Evolutionary conservation across 495 filamentous ascomycete species (phyloP).

Genomic region (Xylaria castorea): DNA sequence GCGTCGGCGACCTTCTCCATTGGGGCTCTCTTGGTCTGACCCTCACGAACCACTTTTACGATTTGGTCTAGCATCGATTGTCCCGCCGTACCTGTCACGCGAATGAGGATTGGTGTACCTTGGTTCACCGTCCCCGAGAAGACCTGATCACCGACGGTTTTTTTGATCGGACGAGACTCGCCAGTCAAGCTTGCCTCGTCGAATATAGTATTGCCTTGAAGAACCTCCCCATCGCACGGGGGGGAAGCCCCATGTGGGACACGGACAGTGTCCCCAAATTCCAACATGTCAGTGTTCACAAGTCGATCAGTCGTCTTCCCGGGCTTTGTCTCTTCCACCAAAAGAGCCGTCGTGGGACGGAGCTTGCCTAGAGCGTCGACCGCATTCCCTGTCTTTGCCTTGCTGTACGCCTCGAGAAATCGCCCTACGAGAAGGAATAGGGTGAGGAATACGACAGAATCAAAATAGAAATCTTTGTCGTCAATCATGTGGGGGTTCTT

Average conservation of each 20-base stretch:
- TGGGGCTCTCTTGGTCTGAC: conserved; percentile 85
- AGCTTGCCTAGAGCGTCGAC: conserved; percentile 80
- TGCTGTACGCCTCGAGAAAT: conserved; percentile 89
- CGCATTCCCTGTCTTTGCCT: conserved; percentile 88
- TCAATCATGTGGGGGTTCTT: conserved; percentile 41
- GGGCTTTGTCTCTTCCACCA: conserved; percentile 59
- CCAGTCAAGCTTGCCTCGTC: conserved; percentile 93
- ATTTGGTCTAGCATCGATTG: conserved; percentile 93
- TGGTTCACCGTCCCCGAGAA: conserved; percentile 90
- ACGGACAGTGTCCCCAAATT: conserved; percentile 80
- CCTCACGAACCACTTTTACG: conserved; percentile 87
- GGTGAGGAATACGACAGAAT: conserved; percentile 92
- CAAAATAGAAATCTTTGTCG: conserved; percentile 80
- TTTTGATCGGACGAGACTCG: conserved; percentile 79
- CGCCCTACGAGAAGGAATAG: conserved; percentile 85
- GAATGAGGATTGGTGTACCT: conserved; percentile 70
- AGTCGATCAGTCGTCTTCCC: conserved; percentile 43
- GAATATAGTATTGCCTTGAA: conserved; percentile 71
- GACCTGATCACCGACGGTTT: conserved; percentile 72
- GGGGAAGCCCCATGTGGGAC: conserved; percentile 83
- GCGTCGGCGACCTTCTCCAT: conserved; percentile 85
- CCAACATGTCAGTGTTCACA: conserved; percentile 75
- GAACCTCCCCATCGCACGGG: conserved; percentile 78
- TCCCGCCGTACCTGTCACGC: conserved; percentile 73
- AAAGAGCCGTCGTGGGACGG: conserved; percentile 76